A percentile compares a stretch with the other conserved stretches of the same genome.
phyloP scores from a whole-genome alignment of 768 basidiomycete species.

The Suillus variegatus region DNA sequence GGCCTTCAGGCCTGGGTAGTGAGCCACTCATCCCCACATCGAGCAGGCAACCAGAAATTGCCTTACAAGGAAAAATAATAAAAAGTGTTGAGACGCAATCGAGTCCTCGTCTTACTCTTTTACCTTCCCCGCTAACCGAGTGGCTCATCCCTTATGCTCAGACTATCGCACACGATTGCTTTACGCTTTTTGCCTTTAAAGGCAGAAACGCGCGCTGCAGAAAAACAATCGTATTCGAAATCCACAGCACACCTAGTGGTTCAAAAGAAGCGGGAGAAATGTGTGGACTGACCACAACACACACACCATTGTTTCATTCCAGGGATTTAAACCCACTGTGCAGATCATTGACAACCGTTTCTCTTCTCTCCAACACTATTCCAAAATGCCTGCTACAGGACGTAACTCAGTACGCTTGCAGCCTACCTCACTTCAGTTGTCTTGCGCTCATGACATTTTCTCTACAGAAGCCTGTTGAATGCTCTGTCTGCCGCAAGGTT shows the following conservation, averaged over 20 bases:
- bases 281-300: conserved; percentile 8
- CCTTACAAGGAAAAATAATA: conserved; percentile 12
- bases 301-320: conserved; percentile 1
- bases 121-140: conserved; percentile 20
- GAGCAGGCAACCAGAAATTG: not conserved
- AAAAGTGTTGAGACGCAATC: conserved; percentile 27
- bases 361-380: not conserved
- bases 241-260: conserved; percentile 15
- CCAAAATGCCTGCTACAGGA: conserved; percentile 11
- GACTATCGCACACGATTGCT: conserved; percentile 23
- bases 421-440: not conserved
- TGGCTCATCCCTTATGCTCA: conserved; percentile 24
- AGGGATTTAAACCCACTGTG: not conserved
- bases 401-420: conserved; percentile 10
- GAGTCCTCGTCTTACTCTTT: conserved; percentile 10
- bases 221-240: conserved; percentile 28
- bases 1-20: not conserved
- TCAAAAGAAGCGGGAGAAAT: conserved; percentile 21
- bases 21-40: conserved; percentile 4
- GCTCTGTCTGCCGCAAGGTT: conserved; percentile 15
- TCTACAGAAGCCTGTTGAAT: conserved; percentile 14
- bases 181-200: conserved; percentile 21
- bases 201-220: conserved; percentile 16
- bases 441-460: not conserved
- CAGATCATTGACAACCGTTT: not conserved